These are phyloP conservation scores for Syzygium aromaticum DNA, from an alignment of 345 rosid genomes.

Conservation along the genomic window DNA sequence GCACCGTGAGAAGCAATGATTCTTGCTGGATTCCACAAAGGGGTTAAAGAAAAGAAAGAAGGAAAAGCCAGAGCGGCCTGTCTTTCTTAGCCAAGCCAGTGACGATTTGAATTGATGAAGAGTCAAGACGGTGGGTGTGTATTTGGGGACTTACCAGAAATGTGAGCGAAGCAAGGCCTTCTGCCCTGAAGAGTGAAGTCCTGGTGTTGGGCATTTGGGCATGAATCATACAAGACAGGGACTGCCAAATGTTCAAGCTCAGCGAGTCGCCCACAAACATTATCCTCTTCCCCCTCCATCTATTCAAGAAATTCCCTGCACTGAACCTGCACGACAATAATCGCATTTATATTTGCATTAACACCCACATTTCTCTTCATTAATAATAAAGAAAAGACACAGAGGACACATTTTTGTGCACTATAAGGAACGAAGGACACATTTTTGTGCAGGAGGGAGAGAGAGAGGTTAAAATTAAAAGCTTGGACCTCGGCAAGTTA, in stretches of 20 bases:
- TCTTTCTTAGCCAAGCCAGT: background rate
- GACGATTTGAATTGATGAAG: background rate
- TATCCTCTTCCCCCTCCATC: conserved; percentile 87
- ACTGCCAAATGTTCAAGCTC: conserved; percentile 76
- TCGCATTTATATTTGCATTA: background rate
- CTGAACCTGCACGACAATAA: conserved; percentile 47
- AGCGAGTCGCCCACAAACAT: conserved; percentile 98
- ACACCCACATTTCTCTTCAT: background rate
- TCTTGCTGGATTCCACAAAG: background rate
- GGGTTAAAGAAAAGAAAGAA: background rate
- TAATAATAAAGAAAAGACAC: background rate
- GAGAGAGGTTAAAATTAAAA: background rate
- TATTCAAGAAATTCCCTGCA: conserved; percentile 63
- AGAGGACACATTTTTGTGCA: background rate
- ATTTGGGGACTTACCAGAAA: conserved; percentile 41
- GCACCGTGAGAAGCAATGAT: background rate
- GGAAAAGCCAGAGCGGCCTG: background rate
- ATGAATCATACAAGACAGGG: conserved; percentile 64
- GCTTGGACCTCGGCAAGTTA: conserved; percentile 36
- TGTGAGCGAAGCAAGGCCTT: conserved; percentile 51
- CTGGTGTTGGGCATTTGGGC: conserved; percentile 62
- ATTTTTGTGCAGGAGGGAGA: background rate
- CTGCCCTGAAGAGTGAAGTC: conserved; percentile 23
- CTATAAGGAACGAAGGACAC: background rate
- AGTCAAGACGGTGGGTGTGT: background rate